Evolutionary conservation across 78 protist species (phyloP).

Genomic region (Dictyostelium firmibasis): DNA sequence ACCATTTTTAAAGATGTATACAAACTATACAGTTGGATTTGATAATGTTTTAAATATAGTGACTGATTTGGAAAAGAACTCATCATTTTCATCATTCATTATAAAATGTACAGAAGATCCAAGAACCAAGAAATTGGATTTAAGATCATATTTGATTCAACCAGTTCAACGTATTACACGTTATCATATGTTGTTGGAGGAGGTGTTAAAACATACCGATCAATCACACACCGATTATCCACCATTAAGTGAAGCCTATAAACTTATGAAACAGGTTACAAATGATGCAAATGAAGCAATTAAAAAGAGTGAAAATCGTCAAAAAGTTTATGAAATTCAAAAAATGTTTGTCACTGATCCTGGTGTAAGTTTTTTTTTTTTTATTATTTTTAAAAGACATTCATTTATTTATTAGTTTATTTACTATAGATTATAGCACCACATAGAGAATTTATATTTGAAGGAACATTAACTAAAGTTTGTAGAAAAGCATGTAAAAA

Average conservation of each 20-base stretch:
- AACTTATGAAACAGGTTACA: conserved; percentile 62
- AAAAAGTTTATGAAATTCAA: conserved; percentile 68
- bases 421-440: conserved; percentile 54
- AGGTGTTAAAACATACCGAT: conserved; percentile 76
- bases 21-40: conserved; percentile 72
- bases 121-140: conserved; percentile 62
- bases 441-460: conserved; percentile 67
- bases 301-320: conserved; percentile 63
- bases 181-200: conserved; percentile 79
- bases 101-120: conserved; percentile 73
- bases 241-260: conserved; percentile 4
- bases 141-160: conserved; percentile 77
- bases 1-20: conserved; percentile 74
- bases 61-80: conserved; percentile 60
- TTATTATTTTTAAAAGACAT: not conserved
- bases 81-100: conserved; percentile 38
- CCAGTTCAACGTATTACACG: conserved; percentile 84
- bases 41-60: conserved; percentile 28
- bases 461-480: conserved; percentile 64
- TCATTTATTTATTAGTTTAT: not conserved
- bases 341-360: conserved; percentile 63
- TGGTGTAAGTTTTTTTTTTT: conserved; percentile 5
- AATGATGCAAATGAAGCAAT: conserved; percentile 68
- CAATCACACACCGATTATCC: conserved; percentile 55
- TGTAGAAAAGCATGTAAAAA: conserved; percentile 80